Percentiles rank a stretch among this genome's conserved stretches.
Evolutionary conservation across 2,329 filamentous ascomycete species (phyloP).

Genomic region (Stemphylium lycopersici): DNA sequence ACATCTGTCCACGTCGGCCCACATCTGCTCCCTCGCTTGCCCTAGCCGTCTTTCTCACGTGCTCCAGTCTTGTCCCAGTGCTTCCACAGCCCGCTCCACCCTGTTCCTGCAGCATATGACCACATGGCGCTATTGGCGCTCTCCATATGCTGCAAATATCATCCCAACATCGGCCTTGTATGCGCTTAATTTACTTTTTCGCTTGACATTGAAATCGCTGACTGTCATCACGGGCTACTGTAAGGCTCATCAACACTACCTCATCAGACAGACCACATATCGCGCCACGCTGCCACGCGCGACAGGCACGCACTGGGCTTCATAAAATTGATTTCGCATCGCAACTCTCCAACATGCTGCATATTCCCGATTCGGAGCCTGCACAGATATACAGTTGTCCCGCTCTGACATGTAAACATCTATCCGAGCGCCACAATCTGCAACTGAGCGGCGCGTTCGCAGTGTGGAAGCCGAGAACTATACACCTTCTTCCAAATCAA

Average conservation of each 20-base stretch:
- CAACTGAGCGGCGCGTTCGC: constrained; percentile 1
- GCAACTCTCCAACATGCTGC: no score
- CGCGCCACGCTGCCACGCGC: no score
- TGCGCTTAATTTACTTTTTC: constrained; percentile 37
- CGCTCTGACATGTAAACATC: background rate
- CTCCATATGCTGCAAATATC: constrained; percentile 28
- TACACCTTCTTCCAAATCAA: constrained; percentile 6
- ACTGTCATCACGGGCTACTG: constrained; percentile 21
- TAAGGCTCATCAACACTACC: background rate
- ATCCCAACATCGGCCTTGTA: constrained; percentile 33
- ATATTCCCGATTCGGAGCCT: background rate
- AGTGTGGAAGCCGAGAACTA: constrained; percentile 4
- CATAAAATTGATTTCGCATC: no score
- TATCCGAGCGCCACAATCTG: constrained; percentile 2
- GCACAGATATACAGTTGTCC: constrained; percentile 2
- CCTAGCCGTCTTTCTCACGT: constrained; percentile 20
- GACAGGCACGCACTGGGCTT: no score
- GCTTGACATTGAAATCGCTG: constrained; percentile 18
- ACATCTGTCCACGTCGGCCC: constrained; percentile 7
- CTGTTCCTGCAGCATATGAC: constrained; percentile 36
- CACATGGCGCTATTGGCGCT: constrained; percentile 25
- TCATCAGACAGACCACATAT: background rate
- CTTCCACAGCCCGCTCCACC: constrained; percentile 12
- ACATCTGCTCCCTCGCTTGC: constrained; percentile 6
- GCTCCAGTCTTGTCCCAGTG: constrained; percentile 9